Evolutionary conservation across 352 stramenopile genomes (phyloP).

Genomic region (Phytophthora litchii): DNA sequence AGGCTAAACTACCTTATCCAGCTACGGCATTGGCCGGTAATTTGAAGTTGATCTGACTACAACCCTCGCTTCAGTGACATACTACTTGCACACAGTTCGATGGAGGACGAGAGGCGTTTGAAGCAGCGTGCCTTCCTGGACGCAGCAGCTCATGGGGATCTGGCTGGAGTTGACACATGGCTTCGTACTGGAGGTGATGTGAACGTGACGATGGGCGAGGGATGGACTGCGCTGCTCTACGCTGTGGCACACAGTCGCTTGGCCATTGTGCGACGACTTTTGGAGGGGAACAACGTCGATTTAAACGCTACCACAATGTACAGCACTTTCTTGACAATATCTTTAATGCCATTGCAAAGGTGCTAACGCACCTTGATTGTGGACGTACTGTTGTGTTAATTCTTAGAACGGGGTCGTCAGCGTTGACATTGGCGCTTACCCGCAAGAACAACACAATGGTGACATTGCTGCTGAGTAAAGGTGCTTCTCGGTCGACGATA

Average conservation of each 20-base stretch:
- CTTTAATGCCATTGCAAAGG: neutral
- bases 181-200: conserved; percentile 42
- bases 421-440: conserved; percentile 60
- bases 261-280: conserved; percentile 44
- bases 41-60: conserved; percentile 10
- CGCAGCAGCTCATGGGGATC: conserved; percentile 50
- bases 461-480: conserved; percentile 47
- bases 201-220: conserved; percentile 62
- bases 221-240: conserved; percentile 76
- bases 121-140: conserved; percentile 51
- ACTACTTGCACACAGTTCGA: neutral
- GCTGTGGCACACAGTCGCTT: conserved; percentile 61
- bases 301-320: conserved; percentile 72
- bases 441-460: conserved; percentile 49
- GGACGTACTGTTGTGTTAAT: neutral
- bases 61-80: conserved; percentile 11
- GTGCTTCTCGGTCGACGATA: conserved; percentile 61
- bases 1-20: neutral
- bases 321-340: neutral
- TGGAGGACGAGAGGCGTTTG: neutral
- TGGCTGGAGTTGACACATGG: conserved; percentile 46
- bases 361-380: neutral
- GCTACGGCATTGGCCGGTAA: neutral
- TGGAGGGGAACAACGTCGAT: conserved; percentile 43
- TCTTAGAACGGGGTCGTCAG: conserved; percentile 54